phyloP scores from a whole-genome alignment of 2,329 filamentous ascomycete genomes.

The Aspergillus sp. region DNA sequence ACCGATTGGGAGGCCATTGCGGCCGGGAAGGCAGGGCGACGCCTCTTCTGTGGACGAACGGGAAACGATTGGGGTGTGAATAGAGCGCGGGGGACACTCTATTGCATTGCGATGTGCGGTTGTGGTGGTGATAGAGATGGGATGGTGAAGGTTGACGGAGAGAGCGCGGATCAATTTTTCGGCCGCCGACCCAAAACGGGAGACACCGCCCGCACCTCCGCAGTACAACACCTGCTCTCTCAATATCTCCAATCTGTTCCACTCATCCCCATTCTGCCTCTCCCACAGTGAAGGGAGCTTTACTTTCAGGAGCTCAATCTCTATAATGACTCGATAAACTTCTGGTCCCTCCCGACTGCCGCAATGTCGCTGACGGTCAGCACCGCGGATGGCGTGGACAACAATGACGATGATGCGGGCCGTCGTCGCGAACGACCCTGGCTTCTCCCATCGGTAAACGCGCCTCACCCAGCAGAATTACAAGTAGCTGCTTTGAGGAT shows the following conservation, averaged over 20 bases:
- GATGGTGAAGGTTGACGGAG: slow-evolving; percentile 19
- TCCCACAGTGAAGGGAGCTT: not conserved
- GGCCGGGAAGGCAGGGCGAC: slow-evolving; percentile 24
- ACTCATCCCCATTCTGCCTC: not conserved
- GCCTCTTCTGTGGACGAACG: slow-evolving; percentile 2
- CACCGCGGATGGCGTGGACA: slow-evolving; percentile 14
- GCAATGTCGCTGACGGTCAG: slow-evolving; percentile 22
- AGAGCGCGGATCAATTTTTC: slow-evolving; percentile 35
- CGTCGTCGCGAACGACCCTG: slow-evolving; percentile 48
- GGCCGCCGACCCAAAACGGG: slow-evolving; percentile 24
- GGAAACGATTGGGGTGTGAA: not conserved
- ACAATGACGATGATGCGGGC: slow-evolving; percentile 28
- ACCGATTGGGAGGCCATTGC: slow-evolving; percentile 34
- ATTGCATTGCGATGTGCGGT: slow-evolving; percentile 18
- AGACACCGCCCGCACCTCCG: slow-evolving; percentile 13
- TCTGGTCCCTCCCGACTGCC: slow-evolving; percentile 5
- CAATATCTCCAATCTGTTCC: not conserved
- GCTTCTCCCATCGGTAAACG: slow-evolving; percentile 51
- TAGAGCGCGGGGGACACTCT: slow-evolving; percentile 10
- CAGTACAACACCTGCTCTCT: not conserved
- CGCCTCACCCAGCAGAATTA: not conserved
- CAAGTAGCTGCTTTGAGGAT: not conserved
- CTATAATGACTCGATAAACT: slow-evolving; percentile 19
- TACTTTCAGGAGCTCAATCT: not conserved
- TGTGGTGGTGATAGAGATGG: slow-evolving; percentile 10